Evolutionary conservation across 1,139 yeast species (phyloP).

Genomic region (Candida freyschussii): DNA sequence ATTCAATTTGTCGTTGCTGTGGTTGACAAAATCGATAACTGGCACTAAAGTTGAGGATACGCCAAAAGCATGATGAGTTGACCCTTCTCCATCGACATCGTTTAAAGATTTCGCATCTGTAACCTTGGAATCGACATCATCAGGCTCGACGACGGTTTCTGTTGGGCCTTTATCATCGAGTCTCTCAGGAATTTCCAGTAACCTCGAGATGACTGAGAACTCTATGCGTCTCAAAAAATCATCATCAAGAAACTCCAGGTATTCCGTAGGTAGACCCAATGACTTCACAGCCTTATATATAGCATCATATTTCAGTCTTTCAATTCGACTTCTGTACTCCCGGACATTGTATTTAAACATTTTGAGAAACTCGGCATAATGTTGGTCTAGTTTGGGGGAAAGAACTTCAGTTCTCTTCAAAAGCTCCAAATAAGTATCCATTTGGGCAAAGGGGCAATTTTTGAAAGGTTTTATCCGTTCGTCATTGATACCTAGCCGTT

Average conservation of each 20-base stretch:
- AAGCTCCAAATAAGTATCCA: constrained; percentile 27
- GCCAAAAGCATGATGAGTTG: constrained; percentile 33
- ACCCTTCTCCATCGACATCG: constrained; percentile 5
- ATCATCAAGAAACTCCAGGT: constrained; percentile 17
- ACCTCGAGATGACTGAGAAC: constrained; percentile 52
- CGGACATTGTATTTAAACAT: constrained; percentile 22
- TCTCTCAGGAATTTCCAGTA: constrained; percentile 55
- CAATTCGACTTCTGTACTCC: constrained; percentile 17
- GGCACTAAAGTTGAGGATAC: constrained; percentile 61
- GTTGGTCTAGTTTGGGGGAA: constrained; percentile 26
- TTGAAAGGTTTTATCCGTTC: constrained; percentile 6
- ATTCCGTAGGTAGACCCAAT: constrained; percentile 25
- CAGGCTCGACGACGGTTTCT: constrained; percentile 16
- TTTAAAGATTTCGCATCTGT: constrained; percentile 1
- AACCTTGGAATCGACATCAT: constrained; percentile 8
- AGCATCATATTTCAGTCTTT: constrained; percentile 20
- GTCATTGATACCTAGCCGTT: constrained; percentile 4
- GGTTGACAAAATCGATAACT: constrained; percentile 63
- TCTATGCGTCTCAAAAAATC: constrained; percentile 31
- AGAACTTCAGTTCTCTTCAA: constrained; percentile 22
- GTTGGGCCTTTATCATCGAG: constrained; percentile 14
- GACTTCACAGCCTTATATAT: constrained; percentile 15
- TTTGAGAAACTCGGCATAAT: constrained; percentile 11
- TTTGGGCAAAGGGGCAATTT: constrained; percentile 21
- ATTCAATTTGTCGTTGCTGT: constrained; percentile 39